Conservation (phyloP, 2,329 filamentous ascomycete genomes). For the Lomentospora prolificans region DNA sequence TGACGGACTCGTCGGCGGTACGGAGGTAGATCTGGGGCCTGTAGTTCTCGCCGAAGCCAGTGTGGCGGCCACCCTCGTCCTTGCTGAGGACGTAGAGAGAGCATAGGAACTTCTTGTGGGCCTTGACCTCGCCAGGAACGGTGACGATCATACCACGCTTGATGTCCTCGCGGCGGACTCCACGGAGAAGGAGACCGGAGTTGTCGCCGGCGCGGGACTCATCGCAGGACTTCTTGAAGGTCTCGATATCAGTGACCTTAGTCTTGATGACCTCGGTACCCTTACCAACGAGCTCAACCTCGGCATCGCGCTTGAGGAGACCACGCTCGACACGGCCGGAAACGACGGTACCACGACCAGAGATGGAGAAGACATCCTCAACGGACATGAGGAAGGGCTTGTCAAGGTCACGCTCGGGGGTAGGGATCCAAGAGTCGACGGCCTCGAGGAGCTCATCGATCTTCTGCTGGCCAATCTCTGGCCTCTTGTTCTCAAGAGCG, state of each 20-base stretch:
- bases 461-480: constrained; percentile 77
- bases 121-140: constrained; percentile 72
- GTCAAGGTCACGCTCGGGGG: constrained; percentile 83
- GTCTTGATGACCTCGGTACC: constrained; percentile 78
- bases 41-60: constrained; percentile 93
- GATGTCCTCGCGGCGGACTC: constrained; percentile 92
- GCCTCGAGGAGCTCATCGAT: constrained; percentile 86
- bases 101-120: constrained; percentile 83
- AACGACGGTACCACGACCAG: constrained; percentile 90
- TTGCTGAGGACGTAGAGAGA: constrained; percentile 97
- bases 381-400: constrained; percentile 99
- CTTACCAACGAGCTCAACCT: constrained; percentile 93
- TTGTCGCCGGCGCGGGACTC: constrained; percentile 96
- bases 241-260: constrained; percentile 99
- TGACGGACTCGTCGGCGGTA: constrained; percentile 72
- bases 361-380: constrained; percentile 84
- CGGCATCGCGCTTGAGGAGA: constrained; percentile 82
- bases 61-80: constrained; percentile 96
- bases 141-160: constrained; percentile 89
- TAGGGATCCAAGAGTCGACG: constrained; percentile 94
- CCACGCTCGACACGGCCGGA: constrained; percentile 97
- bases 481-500: constrained; percentile 76
- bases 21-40: constrained; percentile 92
- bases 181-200: constrained; percentile 91
- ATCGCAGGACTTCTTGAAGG: constrained; percentile 99